Evolutionary conservation across 192 early-diverging fungal genomes (phyloP).

Genomic region (Coemansia umbellata): DNA sequence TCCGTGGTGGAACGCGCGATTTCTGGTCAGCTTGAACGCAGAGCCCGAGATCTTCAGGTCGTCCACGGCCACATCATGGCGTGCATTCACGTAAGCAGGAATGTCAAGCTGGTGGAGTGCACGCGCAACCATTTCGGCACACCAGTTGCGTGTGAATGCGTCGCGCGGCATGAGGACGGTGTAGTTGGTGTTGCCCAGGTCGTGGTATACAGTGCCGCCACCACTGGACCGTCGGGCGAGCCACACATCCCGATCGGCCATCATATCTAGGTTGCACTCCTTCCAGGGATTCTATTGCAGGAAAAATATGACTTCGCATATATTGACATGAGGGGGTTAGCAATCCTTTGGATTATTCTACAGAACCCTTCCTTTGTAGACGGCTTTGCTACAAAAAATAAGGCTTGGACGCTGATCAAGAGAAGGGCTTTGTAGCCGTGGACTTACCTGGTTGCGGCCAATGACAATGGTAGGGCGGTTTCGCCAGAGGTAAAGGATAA

Average conservation of each 20-base stretch:
- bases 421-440: no score
- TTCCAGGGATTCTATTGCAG: slow-evolving; percentile 90
- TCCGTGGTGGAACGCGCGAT: slow-evolving; percentile 91
- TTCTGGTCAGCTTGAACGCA: slow-evolving; percentile 85
- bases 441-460: slow-evolving; percentile 83
- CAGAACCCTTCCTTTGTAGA: no score
- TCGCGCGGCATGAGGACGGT: slow-evolving; percentile 88
- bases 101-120: slow-evolving; percentile 74
- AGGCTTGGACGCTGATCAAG: no score
- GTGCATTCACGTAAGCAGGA: slow-evolving; percentile 73
- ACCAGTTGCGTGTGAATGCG: slow-evolving; percentile 69
- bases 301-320: no score
- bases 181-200: slow-evolving; percentile 95
- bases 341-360: no score
- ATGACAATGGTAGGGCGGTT: slow-evolving; percentile 86
- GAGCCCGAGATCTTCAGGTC: slow-evolving; percentile 87
- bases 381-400: no score
- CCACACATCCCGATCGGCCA: slow-evolving; percentile 65
- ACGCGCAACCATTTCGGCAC: slow-evolving; percentile 70
- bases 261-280: slow-evolving; percentile 77
- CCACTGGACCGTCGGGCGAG: slow-evolving; percentile 86
- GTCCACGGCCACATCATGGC: slow-evolving; percentile 88
- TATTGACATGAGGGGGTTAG: no score
- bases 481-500: slow-evolving; percentile 84
- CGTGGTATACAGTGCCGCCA: slow-evolving; percentile 95